phyloP scores from a whole-genome alignment of 495 filamentous ascomycete species.

The Aspergillus asperescens region DNA sequence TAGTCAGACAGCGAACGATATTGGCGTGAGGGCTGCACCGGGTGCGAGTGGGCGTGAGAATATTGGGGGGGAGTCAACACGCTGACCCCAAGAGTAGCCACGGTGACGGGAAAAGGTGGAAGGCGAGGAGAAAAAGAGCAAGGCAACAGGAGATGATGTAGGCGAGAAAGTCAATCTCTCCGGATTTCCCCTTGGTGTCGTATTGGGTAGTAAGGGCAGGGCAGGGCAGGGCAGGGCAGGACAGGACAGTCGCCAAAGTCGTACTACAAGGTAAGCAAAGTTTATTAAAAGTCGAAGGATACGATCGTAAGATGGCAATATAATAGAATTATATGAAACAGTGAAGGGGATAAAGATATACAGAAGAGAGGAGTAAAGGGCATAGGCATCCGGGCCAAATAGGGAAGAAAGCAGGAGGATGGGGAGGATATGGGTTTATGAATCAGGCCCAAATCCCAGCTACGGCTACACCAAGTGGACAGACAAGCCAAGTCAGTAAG shows the following conservation, averaged over 20 bases:
- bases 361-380: neutral
- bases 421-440: constrained; percentile 5
- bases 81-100: constrained; percentile 43
- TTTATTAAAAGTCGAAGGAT: constrained; percentile 9
- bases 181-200: constrained; percentile 11
- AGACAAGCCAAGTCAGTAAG: neutral
- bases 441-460: neutral
- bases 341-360: neutral
- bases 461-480: neutral
- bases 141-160: neutral
- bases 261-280: constrained; percentile 9
- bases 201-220: constrained; percentile 12
- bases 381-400: constrained; percentile 6
- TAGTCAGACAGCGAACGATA: constrained; percentile 30
- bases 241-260: constrained; percentile 1
- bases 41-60: constrained; percentile 23
- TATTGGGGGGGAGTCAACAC: constrained; percentile 32
- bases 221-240: neutral
- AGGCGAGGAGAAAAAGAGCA: neutral
- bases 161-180: neutral
- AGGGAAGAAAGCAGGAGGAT: constrained; percentile 1
- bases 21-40: constrained; percentile 33
- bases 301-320: constrained; percentile 6
- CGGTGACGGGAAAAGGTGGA: constrained; percentile 24
- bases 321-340: constrained; percentile 6